Percentiles rank a stretch among this genome's conserved stretches.
phyloP scores from a whole-genome alignment of 176 grass and related monocot species.

The Cenchrus fungigraminus region DNA sequence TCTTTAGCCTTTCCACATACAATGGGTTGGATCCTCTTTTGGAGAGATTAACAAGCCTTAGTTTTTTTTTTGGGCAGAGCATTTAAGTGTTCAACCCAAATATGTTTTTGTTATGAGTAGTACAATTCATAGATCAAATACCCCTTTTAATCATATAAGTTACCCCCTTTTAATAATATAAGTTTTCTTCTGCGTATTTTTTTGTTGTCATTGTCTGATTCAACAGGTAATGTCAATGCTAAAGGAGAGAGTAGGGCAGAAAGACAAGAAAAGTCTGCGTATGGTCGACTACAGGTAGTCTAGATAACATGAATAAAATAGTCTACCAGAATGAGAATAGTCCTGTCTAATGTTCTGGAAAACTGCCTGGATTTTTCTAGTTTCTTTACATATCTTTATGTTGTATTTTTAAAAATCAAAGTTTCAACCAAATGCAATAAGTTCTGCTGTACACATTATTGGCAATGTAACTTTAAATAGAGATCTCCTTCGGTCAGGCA shows the following conservation, averaged over 20 bases:
- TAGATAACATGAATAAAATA: conserved; percentile 15
- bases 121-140: conserved; percentile 5
- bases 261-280: conserved; percentile 78
- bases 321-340: background rate
- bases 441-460: background rate
- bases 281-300: conserved; percentile 83
- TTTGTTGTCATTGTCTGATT: conserved; percentile 32
- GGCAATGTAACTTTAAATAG: conserved; percentile 18
- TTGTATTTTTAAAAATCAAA: conserved; percentile 8
- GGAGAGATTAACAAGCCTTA: background rate
- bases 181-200: conserved; percentile 16
- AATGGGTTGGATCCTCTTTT: background rate
- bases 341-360: background rate
- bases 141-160: background rate
- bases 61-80: background rate
- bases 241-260: conserved; percentile 89
- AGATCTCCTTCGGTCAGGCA: conserved; percentile 7
- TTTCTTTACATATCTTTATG: background rate
- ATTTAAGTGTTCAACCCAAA: conserved; percentile 14
- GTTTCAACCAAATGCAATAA: conserved; percentile 32
- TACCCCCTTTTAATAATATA: background rate
- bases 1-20: background rate
- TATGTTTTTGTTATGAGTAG: conserved; percentile 1
- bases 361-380: background rate
- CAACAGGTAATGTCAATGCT: conserved; percentile 84